phyloP scores from a whole-genome alignment of 2,329 filamentous ascomycete genomes.

The Fusarium chuoi region DNA sequence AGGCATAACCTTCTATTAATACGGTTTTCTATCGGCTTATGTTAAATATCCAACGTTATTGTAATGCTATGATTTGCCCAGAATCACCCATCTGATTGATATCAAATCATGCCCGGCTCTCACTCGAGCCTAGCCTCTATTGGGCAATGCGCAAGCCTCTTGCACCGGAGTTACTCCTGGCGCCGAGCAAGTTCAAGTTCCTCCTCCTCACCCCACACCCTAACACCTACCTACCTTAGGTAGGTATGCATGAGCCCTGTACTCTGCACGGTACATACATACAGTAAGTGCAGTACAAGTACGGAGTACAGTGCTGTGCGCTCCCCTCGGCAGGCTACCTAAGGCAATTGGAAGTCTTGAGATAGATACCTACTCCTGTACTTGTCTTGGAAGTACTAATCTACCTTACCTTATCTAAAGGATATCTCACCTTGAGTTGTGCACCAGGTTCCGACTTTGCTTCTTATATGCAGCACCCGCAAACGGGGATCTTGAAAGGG shows the following conservation, averaged over 20 bases:
- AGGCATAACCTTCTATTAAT: too few relatives aligned
- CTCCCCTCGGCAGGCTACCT: conserved; percentile 7
- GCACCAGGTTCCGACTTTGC: background rate
- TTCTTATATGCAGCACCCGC: background rate
- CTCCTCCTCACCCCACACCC: conserved; percentile 11
- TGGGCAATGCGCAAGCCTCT: background rate
- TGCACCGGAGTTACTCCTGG: conserved; percentile 17
- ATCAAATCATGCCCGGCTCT: background rate
- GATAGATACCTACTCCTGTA: conserved; percentile 10
- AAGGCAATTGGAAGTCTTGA: background rate
- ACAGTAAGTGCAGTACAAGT: background rate
- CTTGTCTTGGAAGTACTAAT: background rate
- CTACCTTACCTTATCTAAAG: background rate
- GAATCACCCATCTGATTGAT: background rate
- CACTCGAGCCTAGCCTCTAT: background rate
- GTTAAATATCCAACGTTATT: background rate
- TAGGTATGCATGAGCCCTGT: background rate
- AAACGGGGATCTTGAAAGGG: conserved; percentile 14
- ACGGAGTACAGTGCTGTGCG: background rate
- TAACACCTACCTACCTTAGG: too few relatives aligned
- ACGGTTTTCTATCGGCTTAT: background rate
- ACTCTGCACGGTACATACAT: background rate
- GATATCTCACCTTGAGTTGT: background rate
- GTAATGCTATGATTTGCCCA: too few relatives aligned
- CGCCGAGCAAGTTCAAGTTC: background rate